Base-by-base conservation (phyloP, 2,329 filamentous ascomycete species). In the Penicillium italicum region DNA sequence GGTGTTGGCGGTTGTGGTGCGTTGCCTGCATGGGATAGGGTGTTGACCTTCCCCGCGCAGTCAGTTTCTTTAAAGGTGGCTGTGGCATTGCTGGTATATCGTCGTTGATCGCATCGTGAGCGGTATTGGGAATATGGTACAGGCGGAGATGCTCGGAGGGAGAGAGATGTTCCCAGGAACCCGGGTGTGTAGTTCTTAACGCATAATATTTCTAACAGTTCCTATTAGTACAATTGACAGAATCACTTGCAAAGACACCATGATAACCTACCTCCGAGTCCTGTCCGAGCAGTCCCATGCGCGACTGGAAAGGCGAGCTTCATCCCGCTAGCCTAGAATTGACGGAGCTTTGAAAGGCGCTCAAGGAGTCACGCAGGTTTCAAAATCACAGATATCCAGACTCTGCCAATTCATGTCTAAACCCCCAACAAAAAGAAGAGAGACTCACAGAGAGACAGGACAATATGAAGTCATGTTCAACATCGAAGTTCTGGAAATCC, bases 271-370 rank as follows among this genome's bases (percentile, higher is more conserved):
- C 65, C 64, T 63, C 62, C 61, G 57, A 63, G 26, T 22, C 55
- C 57, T 56, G 50, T 55, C 46, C 61, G 62, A 47, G 51, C 56
- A 53, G 36, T 26, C 34, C 40, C 28, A 51, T 45, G 53, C 59
- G 57, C 62, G 65, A 54, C 56, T 59, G 56, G 60, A 53, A 61
- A 57, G 56, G 59, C 57, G 52, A 69, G 66, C 64, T 69, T 72
- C 70, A 72, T 74, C 52, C 60, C 63, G 67, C 53, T 34, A 36
- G 26, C 20, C 60, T 60, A 54, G 28, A 43, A 55, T 45, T 37
- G 50, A 42, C 42, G 51, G 50, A 56, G 52, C 50, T 49, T 55
- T 45, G 30, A 37, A 46, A 49, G 51, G 31, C 14, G 9, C 61
- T 62, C 57, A 60, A 34, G 53, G 46, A 43, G 56, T 56, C 12